Evolutionary conservation across 1,284 basidiomycete species (phyloP).

Genomic region (Puccinia hordei): DNA sequence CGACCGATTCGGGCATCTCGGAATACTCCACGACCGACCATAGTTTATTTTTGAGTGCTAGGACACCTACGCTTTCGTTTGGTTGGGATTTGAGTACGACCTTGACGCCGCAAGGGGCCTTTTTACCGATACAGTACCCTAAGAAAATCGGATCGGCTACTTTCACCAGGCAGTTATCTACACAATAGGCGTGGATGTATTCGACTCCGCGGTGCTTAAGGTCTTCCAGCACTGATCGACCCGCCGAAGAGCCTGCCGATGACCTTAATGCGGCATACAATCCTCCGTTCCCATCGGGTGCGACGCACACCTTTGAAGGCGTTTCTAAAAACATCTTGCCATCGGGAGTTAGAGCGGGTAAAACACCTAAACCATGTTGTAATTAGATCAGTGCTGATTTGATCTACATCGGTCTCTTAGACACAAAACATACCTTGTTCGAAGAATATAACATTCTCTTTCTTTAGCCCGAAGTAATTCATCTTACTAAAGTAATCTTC

Average conservation of each 20-base stretch:
- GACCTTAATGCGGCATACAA: conserved; percentile 88
- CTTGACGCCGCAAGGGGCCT: conserved; percentile 88
- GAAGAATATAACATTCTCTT: conserved; percentile 85
- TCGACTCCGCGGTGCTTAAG: conserved; percentile 74
- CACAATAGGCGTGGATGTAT: conserved; percentile 93
- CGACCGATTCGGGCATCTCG: conserved; percentile 84
- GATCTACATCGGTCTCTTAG: not conserved
- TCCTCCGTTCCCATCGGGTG: conserved; percentile 97
- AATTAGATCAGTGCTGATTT: not conserved
- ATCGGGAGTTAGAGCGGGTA: conserved; percentile 90
- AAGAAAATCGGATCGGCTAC: conserved; percentile 97
- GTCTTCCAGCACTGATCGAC: conserved; percentile 79
- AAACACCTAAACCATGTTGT: conserved; percentile 69
- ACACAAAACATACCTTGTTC: conserved; percentile 77
- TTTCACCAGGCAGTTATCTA: conserved; percentile 97
- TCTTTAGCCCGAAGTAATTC: conserved; percentile 78
- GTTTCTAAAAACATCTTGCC: conserved; percentile 90
- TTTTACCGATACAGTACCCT: conserved; percentile 83
- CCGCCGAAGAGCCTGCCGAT: conserved; percentile 68
- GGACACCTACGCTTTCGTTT: conserved; percentile 90
- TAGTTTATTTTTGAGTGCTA: conserved; percentile 77
- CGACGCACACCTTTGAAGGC: conserved; percentile 77
- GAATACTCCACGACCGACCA: conserved; percentile 97
- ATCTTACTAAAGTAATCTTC: conserved; percentile 80
- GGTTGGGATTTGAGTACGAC: conserved; percentile 88